Evolutionary conservation across 306 rosid genomes (phyloP), one percentile per base, ranked within the genome.

Genomic region (Hylodesmum podocarpum): DNA sequence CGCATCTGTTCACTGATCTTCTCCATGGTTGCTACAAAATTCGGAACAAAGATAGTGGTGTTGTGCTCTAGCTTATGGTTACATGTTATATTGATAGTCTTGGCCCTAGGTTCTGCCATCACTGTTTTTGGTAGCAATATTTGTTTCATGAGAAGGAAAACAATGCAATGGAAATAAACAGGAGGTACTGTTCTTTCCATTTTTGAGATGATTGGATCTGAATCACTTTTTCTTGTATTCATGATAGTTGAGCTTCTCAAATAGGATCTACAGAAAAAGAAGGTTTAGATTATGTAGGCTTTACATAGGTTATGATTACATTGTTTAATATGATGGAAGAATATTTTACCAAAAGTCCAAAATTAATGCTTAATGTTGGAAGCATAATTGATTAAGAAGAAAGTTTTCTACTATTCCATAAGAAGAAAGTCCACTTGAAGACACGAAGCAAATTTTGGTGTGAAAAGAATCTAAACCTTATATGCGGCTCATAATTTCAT

Each of bases 21-120:
- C 37, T 84, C 88, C 97, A 89, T 91, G 2, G 88, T 84, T 10
- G 80, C 80, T 13, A 91, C 85, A 43, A 88, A 91, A 63, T 89
- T 91, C 1, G 81, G 83, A 41, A 89, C 96, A 54, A 81, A 91
- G 44, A 63, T 14, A 0, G 85, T 77, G 25, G 67, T 1, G 58
- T 91, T 88, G 76, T 85, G 82, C 88, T 86, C 93, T 15, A 0
- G 71, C 61, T 80, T 83, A 1, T 31, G 29, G 39, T 86, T 81
- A 66, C 97, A 91, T 8, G 27, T 54, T 37, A 85, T 37, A 22
- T 65, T 5, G 7, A 88, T 86, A 5, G 83, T 86, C 31, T 51
- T 83, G 33, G 85, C 61, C 64, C 97, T 85, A 66, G 97, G 95
- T 69, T 86, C 91, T 57, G 84, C 97, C 19, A 36, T 1, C 53